Evolutionary conservation across 108 stramenopile species (phyloP).

Genomic region (Cyclotella baltica): DNA sequence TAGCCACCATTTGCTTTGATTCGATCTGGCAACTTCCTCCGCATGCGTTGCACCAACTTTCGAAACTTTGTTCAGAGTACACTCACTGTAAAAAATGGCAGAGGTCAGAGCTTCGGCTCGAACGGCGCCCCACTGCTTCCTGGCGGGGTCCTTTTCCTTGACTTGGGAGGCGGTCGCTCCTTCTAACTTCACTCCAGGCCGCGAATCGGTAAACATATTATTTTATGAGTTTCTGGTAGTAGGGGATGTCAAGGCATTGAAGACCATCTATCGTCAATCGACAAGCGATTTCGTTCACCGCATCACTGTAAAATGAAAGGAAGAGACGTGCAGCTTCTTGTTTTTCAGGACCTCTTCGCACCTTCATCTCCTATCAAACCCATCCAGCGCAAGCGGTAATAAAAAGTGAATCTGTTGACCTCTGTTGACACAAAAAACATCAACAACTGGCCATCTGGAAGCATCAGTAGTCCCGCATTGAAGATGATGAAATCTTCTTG

Average conservation of each 20-base stretch:
- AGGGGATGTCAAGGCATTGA: neutral
- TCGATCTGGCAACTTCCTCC: conserved; percentile 27
- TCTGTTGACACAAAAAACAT: neutral
- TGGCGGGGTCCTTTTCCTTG: neutral
- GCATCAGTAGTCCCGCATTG: neutral
- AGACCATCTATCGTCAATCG: no score
- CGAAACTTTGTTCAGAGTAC: conserved; percentile 25
- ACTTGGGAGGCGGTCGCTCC: neutral
- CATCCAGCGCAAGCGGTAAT: no score
- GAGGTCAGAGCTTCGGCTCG: conserved; percentile 25
- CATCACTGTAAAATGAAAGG: no score
- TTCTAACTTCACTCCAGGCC: neutral
- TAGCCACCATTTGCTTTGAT: conserved; percentile 53
- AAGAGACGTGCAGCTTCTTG: no score
- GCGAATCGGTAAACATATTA: neutral
- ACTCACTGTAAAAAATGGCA: conserved; percentile 47
- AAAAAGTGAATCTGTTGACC: no score
- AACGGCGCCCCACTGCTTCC: neutral
- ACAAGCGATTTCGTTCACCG: no score
- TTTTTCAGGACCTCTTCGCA: no score
- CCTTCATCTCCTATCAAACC: no score
- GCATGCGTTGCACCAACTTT: conserved; percentile 23
- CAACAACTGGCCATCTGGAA: neutral
- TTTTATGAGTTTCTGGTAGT: neutral
- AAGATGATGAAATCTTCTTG: neutral